These are phyloP conservation scores for Colletotrichum spinosum DNA, from an alignment of 2,329 filamentous ascomycete genomes.

Conservation along the genomic window DNA sequence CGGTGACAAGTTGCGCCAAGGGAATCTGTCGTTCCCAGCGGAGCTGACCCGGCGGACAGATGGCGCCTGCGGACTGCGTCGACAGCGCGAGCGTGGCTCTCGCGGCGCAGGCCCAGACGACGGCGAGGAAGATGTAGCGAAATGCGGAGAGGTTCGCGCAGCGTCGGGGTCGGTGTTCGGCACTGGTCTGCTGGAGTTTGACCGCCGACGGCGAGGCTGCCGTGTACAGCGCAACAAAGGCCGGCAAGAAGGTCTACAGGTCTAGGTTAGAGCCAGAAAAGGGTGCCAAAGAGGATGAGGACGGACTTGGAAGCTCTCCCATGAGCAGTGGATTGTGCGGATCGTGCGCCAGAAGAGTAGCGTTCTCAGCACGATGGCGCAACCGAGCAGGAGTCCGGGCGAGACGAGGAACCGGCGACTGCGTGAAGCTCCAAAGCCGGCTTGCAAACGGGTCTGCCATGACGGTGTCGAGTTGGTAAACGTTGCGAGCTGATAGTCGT, in stretches of 20 bases:
- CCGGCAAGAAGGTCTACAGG: constrained; percentile 47
- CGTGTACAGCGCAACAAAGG: constrained; percentile 42
- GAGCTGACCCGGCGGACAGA: constrained; percentile 43
- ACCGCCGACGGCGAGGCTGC: constrained; percentile 38
- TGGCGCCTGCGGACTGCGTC: constrained; percentile 43
- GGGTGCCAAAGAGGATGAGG: too few relatives aligned
- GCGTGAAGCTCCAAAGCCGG: constrained; percentile 13
- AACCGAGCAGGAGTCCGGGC: constrained; percentile 39
- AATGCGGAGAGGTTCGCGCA: constrained; percentile 20
- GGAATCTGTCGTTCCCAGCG: constrained; percentile 44
- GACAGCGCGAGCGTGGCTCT: constrained; percentile 43
- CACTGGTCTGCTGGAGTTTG: constrained; percentile 41
- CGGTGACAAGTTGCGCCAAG: constrained; percentile 43
- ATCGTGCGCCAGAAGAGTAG: constrained; percentile 47
- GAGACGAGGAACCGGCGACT: constrained; percentile 32
- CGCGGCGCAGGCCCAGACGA: constrained; percentile 48
- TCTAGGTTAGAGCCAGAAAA: neutral
- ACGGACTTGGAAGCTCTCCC: constrained; percentile 47
- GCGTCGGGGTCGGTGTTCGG: constrained; percentile 31
- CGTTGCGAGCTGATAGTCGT: constrained; percentile 15
- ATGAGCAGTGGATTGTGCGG: constrained; percentile 48
- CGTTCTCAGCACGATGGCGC: constrained; percentile 42
- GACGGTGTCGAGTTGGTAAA: constrained; percentile 1
- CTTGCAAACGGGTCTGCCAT: constrained; percentile 24
- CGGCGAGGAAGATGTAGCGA: constrained; percentile 41